These are phyloP conservation scores for Puccinia novopanici DNA, from an alignment of 1,284 basidiomycete genomes.

Conservation along the genomic window DNA sequence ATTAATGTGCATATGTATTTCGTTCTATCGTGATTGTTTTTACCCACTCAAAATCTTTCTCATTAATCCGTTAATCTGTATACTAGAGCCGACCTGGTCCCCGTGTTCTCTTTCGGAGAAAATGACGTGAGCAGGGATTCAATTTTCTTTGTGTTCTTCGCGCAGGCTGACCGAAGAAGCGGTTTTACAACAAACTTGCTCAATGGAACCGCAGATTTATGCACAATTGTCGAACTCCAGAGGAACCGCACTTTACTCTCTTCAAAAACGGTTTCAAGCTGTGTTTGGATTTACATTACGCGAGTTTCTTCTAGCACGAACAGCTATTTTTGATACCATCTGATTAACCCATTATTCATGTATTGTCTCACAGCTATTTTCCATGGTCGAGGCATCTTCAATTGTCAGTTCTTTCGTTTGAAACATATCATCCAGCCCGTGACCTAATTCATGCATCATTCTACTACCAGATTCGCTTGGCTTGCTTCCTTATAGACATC, in stretches of 20 bases:
- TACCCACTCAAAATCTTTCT: neutral
- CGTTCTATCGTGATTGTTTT: conserved; percentile 28
- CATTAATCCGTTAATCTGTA: conserved; percentile 1
- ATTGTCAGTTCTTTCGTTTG: conserved; percentile 30
- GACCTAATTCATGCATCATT: neutral
- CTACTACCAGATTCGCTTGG: conserved; percentile 61
- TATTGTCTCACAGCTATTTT: conserved; percentile 33
- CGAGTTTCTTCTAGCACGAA: conserved; percentile 71
- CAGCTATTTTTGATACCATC: neutral
- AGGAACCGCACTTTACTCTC: conserved; percentile 79
- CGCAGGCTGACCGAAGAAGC: neutral
- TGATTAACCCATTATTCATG: neutral
- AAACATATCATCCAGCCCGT: neutral
- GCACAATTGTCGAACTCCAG: conserved; percentile 70
- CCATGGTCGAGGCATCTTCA: conserved; percentile 50
- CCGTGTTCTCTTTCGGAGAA: conserved; percentile 95
- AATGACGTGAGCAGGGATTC: conserved; percentile 75
- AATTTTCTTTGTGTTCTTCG: neutral
- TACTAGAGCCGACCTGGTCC: conserved; percentile 74
- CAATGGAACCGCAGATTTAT: conserved; percentile 33
- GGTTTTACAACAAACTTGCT: neutral
- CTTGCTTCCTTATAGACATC: conserved; percentile 87
- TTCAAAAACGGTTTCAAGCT: conserved; percentile 86
- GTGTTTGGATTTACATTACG: conserved; percentile 96
- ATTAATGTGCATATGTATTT: neutral